Evolutionary conservation across 2,329 filamentous ascomycete species (phyloP), one percentile per base, ranked within the genome.

Genomic region (Allantophomopsis cytisporea): DNA sequence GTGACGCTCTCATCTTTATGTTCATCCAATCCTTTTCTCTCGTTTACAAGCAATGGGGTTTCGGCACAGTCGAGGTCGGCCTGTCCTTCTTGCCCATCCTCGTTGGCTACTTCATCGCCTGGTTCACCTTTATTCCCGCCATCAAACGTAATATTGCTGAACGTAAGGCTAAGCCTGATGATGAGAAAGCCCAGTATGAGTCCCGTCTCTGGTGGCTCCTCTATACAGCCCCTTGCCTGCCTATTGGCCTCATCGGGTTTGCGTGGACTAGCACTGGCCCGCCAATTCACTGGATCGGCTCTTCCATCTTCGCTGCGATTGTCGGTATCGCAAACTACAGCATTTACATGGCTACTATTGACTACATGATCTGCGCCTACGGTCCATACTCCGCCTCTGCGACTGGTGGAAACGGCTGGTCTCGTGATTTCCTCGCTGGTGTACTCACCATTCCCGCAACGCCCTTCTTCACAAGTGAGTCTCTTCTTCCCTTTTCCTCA

Each of bases 291-390:
- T 86, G 81, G 80, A 73, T 83, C 16, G 76, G 68, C 0, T 75
- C 76, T 2, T 71, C 80, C 62, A 60, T 83, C 36, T 83, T 79
- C 46, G 67, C 69, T 2, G 66, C 65, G 13, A 62, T 83, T 35
- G 76, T 86, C 38, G 82, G 79, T 16, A 77, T 86, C 38, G 80
- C 80, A 40, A 86, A 86, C 51, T 82, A 80, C 33, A 46, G 42
- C 34, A 83, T 83, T 42, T 84, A 84, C 60, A 82, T 83, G 74
- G 76, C 79, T 1, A 83, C 79, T 1, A 81, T 84, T 46, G 78
- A 86, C 56, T 86, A 86, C 60, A 83, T 84, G 72, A 73, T 84
- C 30, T 78, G 76, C 42, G 76, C 80, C 1, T 84, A 85, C 50
- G 82, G 81, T 0, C 73, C 74, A 0, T 85, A 83, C 54, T 74